Evolutionary conservation across 441 rosid species (phyloP).

Genomic region (Omphalea diandra): DNA sequence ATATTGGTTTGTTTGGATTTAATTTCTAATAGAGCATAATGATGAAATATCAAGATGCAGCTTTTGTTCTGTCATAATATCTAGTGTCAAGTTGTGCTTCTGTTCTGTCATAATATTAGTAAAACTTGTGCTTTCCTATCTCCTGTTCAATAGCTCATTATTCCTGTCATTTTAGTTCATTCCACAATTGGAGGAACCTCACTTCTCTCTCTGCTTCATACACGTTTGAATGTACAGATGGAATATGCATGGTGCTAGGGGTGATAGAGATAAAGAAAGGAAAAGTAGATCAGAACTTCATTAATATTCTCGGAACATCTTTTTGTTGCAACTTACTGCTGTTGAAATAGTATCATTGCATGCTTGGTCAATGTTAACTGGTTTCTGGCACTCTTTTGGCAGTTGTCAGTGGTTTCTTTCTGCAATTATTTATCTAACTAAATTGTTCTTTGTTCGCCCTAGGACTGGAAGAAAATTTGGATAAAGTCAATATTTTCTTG

Average conservation of each 20-base stretch:
- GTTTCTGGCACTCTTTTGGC: background rate
- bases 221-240: background rate
- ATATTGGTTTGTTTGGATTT: background rate
- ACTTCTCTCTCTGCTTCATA: background rate
- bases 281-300: too few relatives aligned
- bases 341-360: background rate
- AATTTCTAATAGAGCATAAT: too few relatives aligned
- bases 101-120: background rate
- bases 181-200: background rate
- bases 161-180: background rate
- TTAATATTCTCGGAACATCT: too few relatives aligned
- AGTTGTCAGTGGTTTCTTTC: background rate
- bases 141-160: background rate
- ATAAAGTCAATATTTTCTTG: conserved; percentile 5
- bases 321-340: too few relatives aligned
- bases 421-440: background rate
- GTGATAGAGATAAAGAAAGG: too few relatives aligned
- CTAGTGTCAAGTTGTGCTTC: background rate
- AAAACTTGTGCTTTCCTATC: background rate
- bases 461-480: background rate
- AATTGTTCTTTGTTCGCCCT: background rate
- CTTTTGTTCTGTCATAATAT: too few relatives aligned
- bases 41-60: too few relatives aligned
- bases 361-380: background rate
- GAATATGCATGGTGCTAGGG: background rate